Base-by-base conservation (phyloP, 148 eudicot species). In the Oxyria digyna region DNA sequence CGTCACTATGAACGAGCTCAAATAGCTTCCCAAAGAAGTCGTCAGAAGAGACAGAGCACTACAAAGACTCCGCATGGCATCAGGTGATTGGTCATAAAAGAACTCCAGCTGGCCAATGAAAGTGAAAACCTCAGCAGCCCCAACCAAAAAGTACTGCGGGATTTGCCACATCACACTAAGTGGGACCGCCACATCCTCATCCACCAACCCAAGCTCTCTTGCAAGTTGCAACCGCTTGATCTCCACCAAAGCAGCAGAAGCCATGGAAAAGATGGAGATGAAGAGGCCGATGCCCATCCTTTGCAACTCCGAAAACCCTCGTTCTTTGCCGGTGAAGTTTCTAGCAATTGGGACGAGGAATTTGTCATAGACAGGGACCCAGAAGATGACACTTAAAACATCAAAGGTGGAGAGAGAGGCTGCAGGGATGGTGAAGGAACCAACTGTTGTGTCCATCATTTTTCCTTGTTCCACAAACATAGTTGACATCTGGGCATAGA, bases 381-480 rank as follows among this genome's bases (percentile, higher is more conserved):
- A 80, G 62, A 79, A 72, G 24, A 87, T 70, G 64, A 79, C 83
- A n/a, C 87, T 82, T 10, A 82, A 65, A 1, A 78, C 73, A 62
- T 80, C 81, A 42, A 81, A 84, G 14, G 80, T 65, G 73, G 82
- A 76, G 9, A 87, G 78, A 17, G 88, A 79, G 1, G 91, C 87
- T 8, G 91, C 78, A 8, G 91, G 91, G 67, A 87, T 79, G 4
- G 78, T 73, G 67, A 84, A 87, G 46, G 81, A 74, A 26, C 88
- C 88, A 38, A 82, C 54, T 43, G 37, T 77, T 43, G 73, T 75
- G 78, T 87, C 78, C 93, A 87, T 83, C 0, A 74, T 74, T 42
- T 46, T 74, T 45, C 93, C 93, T 70, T 87, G 93, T 20, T 78
- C 78, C 0, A 85, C 77, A 50, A 87, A 87, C 54, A 76, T 78